A percentile compares a stretch with the other conserved stretches of the same genome.
phyloP scores from a whole-genome alignment of 306 rosid genomes.

The Pyrus betulifolia region DNA sequence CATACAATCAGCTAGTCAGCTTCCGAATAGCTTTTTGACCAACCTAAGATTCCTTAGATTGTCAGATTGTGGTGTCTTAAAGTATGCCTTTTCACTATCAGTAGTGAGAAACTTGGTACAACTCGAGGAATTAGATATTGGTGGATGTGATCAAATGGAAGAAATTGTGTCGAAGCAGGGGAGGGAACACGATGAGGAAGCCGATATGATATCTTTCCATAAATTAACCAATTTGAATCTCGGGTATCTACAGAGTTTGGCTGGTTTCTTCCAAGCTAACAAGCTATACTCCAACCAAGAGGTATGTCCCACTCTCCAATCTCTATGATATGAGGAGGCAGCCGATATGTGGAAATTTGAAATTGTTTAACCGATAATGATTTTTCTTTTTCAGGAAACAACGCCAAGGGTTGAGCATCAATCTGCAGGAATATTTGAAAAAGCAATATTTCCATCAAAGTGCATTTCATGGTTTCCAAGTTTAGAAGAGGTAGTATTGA shows the following conservation, averaged over 20 bases:
- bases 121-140: neutral
- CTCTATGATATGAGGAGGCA: too few species aligned
- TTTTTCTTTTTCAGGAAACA: neutral
- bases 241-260: rapidly evolving
- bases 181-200: neutral
- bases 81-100: neutral
- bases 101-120: neutral
- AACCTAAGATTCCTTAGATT: neutral
- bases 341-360: too few species aligned
- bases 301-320: neutral
- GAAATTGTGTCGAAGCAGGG: neutral
- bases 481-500: rapidly evolving
- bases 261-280: neutral
- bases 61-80: rapidly evolving
- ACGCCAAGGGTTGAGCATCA: neutral
- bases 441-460: neutral
- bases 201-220: neutral
- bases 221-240: neutral
- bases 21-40: neutral
- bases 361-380: too few species aligned
- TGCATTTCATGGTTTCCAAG: neutral
- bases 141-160: rapidly evolving
- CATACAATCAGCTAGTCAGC: neutral
- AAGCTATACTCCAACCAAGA: neutral
- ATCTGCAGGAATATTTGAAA: neutral